Percentiles rank a stretch among this genome's conserved stretches.
phyloP scores from a whole-genome alignment of 2,329 filamentous ascomycete genomes.

The Cyclaneusma minus region DNA sequence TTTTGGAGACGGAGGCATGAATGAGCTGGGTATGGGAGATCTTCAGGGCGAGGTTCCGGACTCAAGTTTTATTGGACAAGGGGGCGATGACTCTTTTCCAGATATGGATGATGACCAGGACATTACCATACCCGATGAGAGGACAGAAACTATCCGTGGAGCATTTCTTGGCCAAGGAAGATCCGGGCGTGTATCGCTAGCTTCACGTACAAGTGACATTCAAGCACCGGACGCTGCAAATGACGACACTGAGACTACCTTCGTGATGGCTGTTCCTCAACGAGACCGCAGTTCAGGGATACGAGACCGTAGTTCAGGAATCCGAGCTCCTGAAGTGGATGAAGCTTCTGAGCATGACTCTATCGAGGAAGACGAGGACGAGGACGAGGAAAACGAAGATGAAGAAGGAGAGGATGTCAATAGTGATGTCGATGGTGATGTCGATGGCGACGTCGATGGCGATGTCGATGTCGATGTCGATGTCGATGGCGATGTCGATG shows the following conservation, averaged over 20 bases:
- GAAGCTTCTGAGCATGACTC: slow-evolving; percentile 12
- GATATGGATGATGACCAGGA: slow-evolving; percentile 3
- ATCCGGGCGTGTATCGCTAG: slow-evolving; percentile 8
- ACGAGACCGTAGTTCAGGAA: slow-evolving; percentile 1
- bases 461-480: too few species aligned
- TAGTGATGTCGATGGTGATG: slow-evolving; percentile 3
- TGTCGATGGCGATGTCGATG: neutral
- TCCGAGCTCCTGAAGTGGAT: slow-evolving; percentile 5
- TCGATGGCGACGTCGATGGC: too few species aligned
- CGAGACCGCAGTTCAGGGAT: slow-evolving; percentile 6
- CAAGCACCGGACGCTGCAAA: slow-evolving; percentile 9
- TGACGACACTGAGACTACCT: slow-evolving; percentile 18
- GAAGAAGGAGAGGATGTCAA: slow-evolving; percentile 3
- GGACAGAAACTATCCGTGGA: neutral
- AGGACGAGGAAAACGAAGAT: slow-evolving; percentile 9
- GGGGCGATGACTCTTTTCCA: slow-evolving; percentile 1
- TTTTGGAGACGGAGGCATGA: slow-evolving; percentile 20
- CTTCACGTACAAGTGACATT: slow-evolving; percentile 15
- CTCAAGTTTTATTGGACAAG: slow-evolving; percentile 13
- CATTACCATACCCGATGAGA: neutral
- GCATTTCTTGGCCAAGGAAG: slow-evolving; percentile 9
- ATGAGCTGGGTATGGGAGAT: slow-evolving; percentile 9
- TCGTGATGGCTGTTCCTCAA: slow-evolving; percentile 17
- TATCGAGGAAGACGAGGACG: slow-evolving; percentile 13
- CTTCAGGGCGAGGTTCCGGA: slow-evolving; percentile 10